Percentiles rank a stretch among this genome's conserved stretches.
Evolutionary conservation across 768 basidiomycete genomes (phyloP).

Genomic region (Tulasnella sp.): DNA sequence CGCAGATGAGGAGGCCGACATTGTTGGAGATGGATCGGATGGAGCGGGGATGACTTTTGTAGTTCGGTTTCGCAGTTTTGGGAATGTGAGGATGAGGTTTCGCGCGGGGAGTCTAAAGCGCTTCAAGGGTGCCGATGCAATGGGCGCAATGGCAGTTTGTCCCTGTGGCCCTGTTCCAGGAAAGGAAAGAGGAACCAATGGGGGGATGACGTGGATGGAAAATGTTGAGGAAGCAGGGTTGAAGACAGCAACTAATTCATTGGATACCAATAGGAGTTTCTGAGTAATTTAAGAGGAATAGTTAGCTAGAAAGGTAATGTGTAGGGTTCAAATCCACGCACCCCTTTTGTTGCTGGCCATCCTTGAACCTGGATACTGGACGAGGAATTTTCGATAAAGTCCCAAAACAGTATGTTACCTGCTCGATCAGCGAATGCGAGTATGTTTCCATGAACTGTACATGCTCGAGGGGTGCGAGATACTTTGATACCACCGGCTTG

Average conservation of each 20-base stretch:
- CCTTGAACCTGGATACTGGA: slow-evolving; percentile 4
- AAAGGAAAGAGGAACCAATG: background rate
- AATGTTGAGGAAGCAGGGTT: slow-evolving; percentile 13
- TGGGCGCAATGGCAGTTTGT: no score
- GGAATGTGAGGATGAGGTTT: slow-evolving; percentile 6
- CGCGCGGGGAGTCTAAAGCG: slow-evolving; percentile 11
- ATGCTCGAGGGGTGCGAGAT: slow-evolving; percentile 8
- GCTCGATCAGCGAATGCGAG: slow-evolving; percentile 10
- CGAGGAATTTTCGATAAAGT: slow-evolving; percentile 3
- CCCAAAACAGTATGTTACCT: slow-evolving; percentile 8
- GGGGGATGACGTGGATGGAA: slow-evolving; percentile 7
- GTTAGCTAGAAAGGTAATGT: background rate
- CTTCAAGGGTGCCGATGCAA: background rate
- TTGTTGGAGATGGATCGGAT: no score
- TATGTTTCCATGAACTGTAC: slow-evolving; percentile 7
- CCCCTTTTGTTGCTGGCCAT: slow-evolving; percentile 10
- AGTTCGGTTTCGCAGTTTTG: no score
- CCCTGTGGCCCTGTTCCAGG: background rate
- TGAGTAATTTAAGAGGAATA: background rate
- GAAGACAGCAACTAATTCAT: slow-evolving; percentile 9
- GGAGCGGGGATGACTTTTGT: no score
- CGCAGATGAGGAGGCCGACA: no score
- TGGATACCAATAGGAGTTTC: slow-evolving; percentile 9
- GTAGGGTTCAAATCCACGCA: background rate
- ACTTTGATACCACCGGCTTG: slow-evolving; percentile 6